A percentile compares a stretch with the other conserved stretches of the same genome.
These are phyloP conservation scores for Aurinia saxatilis DNA, from an alignment of 345 rosid genomes.

Conservation along the genomic window DNA sequence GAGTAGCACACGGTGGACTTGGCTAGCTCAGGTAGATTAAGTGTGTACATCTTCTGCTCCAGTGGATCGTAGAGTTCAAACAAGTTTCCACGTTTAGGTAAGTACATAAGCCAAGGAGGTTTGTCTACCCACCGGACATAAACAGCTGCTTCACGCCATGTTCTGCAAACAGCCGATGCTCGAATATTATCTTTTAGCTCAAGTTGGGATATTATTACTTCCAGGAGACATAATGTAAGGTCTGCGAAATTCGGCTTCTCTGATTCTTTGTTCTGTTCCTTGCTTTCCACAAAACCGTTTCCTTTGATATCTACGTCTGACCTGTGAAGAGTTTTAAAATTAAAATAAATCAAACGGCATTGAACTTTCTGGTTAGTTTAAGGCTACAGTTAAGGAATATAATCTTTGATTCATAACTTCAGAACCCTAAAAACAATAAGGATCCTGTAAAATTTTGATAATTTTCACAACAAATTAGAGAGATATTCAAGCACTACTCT, in stretches of 20 bases:
- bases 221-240: slow-evolving; percentile 33
- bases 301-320: neutral
- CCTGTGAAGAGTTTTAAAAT: neutral
- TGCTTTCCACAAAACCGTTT: neutral
- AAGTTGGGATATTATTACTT: slow-evolving; percentile 38
- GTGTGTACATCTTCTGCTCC: slow-evolving; percentile 39
- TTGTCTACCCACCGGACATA: slow-evolving; percentile 50
- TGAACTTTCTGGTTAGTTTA: too few species aligned
- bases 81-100: slow-evolving; percentile 47
- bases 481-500: neutral
- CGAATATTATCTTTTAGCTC: slow-evolving; percentile 40
- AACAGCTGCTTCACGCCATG: slow-evolving; percentile 45
- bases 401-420: neutral
- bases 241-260: slow-evolving; percentile 12
- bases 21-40: slow-evolving; percentile 50
- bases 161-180: slow-evolving; percentile 48
- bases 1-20: slow-evolving; percentile 56
- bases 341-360: too few species aligned
- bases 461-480: neutral
- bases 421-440: neutral
- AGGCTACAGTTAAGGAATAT: too few species aligned
- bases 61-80: slow-evolving; percentile 61
- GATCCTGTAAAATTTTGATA: neutral
- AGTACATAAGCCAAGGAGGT: slow-evolving; percentile 75
- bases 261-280: neutral